Conservation (phyloP, 495 filamentous ascomycete species). For the Podospora pseudoanserina region DNA sequence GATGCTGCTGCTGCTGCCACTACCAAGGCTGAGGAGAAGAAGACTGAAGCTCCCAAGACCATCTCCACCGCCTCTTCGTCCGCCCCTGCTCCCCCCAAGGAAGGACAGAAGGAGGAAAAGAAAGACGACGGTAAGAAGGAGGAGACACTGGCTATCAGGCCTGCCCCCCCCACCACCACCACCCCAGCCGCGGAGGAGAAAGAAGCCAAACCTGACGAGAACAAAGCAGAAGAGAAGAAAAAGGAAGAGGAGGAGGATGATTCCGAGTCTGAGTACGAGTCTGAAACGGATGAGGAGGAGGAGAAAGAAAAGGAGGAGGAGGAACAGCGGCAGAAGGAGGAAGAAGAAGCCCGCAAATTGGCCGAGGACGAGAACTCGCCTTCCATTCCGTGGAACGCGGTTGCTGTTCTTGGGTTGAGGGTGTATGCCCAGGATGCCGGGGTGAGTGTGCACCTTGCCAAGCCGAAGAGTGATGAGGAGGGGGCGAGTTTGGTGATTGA, state of each 20-base stretch:
- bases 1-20: background rate
- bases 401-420: slow-evolving; percentile 72
- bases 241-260: background rate
- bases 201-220: background rate
- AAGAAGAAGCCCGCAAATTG: slow-evolving; percentile 1
- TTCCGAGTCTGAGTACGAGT: background rate
- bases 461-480: slow-evolving; percentile 40
- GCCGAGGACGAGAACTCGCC: slow-evolving; percentile 38
- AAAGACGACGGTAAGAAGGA: background rate
- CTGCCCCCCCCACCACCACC: background rate
- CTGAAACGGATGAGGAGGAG: background rate
- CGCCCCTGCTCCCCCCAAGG: background rate
- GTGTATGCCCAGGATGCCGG: slow-evolving; percentile 60
- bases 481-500: slow-evolving; percentile 47
- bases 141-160: background rate
- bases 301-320: slow-evolving; percentile 5
- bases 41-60: background rate
- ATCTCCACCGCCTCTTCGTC: background rate
- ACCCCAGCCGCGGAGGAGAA: background rate
- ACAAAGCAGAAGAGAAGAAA: background rate
- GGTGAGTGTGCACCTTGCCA: background rate
- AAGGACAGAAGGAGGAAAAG: background rate
- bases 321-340: background rate
- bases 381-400: slow-evolving; percentile 77
- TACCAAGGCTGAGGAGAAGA: background rate